Evolutionary conservation across 768 basidiomycete species (phyloP).

Genomic region (Xanthoconium stramineum): DNA sequence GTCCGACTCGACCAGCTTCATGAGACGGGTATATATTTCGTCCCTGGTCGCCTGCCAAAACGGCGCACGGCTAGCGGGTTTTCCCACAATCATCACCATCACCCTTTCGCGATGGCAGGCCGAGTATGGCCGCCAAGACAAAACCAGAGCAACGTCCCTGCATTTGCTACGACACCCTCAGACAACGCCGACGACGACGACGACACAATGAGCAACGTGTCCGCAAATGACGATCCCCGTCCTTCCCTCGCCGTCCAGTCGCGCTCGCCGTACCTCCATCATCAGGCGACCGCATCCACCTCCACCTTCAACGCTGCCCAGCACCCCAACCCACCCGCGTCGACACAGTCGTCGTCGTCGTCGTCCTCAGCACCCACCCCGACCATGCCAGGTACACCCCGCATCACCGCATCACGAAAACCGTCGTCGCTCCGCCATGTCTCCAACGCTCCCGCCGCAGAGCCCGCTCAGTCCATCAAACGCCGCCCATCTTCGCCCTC

Average conservation of each 20-base stretch:
- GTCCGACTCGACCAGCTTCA: too few species aligned
- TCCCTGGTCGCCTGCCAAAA: neutral
- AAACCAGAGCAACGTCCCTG: conserved; percentile 3
- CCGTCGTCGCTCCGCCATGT: conserved; percentile 30
- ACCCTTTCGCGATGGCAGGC: conserved; percentile 19
- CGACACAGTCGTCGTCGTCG: neutral
- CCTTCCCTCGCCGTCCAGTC: conserved; percentile 14
- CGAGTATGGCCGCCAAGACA: conserved; percentile 23
- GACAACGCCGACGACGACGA: conserved; percentile 19
- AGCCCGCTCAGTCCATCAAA: conserved; percentile 24
- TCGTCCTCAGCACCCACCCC: conserved; percentile 16
- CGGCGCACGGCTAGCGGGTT: neutral
- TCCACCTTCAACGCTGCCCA: conserved; percentile 33
- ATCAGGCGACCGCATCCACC: conserved; percentile 34
- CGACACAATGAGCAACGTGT: conserved; percentile 22
- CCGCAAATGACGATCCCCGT: conserved; percentile 12
- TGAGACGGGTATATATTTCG: neutral
- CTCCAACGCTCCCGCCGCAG: conserved; percentile 29
- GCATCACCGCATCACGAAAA: conserved; percentile 25
- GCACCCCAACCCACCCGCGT: neutral
- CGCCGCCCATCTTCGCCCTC: conserved; percentile 29
- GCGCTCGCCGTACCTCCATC: conserved; percentile 39
- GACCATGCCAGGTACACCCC: conserved; percentile 26
- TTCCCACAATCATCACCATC: conserved; percentile 24
- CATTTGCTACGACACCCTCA: neutral